Evolutionary conservation across 2,329 filamentous ascomycete species (phyloP).

Genomic region (Epichloe sibirici): DNA sequence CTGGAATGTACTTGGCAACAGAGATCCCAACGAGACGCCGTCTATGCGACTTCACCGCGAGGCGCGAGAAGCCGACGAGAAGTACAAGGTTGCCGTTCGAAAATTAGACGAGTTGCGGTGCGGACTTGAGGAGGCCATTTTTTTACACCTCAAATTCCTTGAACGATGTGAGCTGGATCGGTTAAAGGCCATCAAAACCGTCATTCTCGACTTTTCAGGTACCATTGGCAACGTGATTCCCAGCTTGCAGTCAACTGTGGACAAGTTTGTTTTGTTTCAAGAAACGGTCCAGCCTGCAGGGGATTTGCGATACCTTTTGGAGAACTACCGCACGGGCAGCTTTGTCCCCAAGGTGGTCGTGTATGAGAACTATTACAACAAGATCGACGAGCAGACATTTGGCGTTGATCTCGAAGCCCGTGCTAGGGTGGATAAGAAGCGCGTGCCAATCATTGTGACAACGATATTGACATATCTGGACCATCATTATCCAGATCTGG

Average conservation of each 20-base stretch:
- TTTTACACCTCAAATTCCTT: constrained; percentile 86
- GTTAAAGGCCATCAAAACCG: constrained; percentile 95
- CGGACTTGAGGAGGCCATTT: constrained; percentile 89
- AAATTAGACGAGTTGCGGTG: constrained; percentile 86
- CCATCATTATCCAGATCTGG: constrained; percentile 92
- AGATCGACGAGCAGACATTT: constrained; percentile 93
- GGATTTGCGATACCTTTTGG: constrained; percentile 84
- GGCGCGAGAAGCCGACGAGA: constrained; percentile 79
- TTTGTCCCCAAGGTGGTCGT: constrained; percentile 83
- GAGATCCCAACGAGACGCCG: constrained; percentile 86
- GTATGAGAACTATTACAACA: constrained; percentile 99
- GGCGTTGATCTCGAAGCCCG: constrained; percentile 95
- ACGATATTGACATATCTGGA: constrained; percentile 91
- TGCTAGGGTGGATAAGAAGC: constrained; percentile 86
- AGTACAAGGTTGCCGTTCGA: constrained; percentile 76
- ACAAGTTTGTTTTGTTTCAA: constrained; percentile 98
- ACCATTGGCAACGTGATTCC: constrained; percentile 97
- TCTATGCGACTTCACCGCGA: constrained; percentile 78
- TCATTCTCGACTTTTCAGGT: constrained; percentile 93
- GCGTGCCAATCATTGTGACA: constrained; percentile 84
- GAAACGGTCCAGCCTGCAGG: constrained; percentile 92
- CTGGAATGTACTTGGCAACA: constrained; percentile 79
- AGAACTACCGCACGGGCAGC: constrained; percentile 91
- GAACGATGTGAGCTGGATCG: constrained; percentile 95
- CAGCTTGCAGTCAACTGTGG: constrained; percentile 85